Evolutionary conservation across 345 rosid species (phyloP).

Genomic region (Camelina neglecta): DNA sequence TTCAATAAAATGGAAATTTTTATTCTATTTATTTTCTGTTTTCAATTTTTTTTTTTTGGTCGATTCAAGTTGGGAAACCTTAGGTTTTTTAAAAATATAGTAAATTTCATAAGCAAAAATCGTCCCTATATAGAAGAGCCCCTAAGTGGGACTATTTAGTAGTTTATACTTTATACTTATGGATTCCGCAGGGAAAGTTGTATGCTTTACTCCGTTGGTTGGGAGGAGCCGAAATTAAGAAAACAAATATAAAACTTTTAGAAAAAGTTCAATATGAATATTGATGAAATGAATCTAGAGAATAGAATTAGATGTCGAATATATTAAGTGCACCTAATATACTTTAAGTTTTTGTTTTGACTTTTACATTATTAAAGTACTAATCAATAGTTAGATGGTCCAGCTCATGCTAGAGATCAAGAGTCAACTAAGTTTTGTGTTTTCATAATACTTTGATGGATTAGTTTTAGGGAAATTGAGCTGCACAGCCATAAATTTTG

Average conservation of each 20-base stretch:
- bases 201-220: too few relatives aligned
- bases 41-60: neutral
- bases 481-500: neutral
- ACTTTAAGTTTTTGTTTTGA: neutral
- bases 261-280: neutral
- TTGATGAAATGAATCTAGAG: conserved; percentile 7
- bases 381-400: conserved; percentile 18
- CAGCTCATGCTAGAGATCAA: conserved; percentile 16
- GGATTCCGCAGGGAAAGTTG: neutral
- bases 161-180: neutral
- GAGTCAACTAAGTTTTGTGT: conserved; percentile 9
- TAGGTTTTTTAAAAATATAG: neutral
- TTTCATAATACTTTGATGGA: neutral
- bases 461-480: neutral
- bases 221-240: neutral
- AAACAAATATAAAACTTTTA: neutral
- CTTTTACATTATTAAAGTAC: conserved; percentile 5
- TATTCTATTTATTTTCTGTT: too few relatives aligned
- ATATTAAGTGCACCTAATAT: conserved; percentile 1
- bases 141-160: neutral
- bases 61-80: neutral
- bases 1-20: too few relatives aligned
- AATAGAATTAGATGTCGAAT: conserved; percentile 14
- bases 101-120: neutral
- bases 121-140: neutral